These are phyloP conservation scores for Orbilia oligospora DNA, from an alignment of 2,329 filamentous ascomycete genomes.

Conservation along the genomic window DNA sequence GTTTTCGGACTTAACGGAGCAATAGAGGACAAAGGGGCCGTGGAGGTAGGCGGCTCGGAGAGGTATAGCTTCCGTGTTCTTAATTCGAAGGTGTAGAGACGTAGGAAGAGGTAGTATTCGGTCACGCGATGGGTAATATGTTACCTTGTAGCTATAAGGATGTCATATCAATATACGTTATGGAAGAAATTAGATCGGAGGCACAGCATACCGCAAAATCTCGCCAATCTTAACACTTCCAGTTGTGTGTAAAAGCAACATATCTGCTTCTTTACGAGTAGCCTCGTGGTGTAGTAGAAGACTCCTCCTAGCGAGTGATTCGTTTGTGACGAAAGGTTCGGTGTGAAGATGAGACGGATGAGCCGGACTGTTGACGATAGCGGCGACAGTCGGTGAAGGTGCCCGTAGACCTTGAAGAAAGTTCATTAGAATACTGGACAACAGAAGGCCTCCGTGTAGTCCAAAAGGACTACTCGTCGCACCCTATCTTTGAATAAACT, in stretches of 20 bases:
- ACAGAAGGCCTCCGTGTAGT: conserved; percentile 5
- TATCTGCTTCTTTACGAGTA: conserved; percentile 67
- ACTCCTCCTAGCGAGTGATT: conserved; percentile 50
- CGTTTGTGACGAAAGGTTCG: conserved; percentile 40
- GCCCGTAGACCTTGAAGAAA: conserved; percentile 52
- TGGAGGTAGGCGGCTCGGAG: conserved; percentile 95
- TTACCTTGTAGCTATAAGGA: conserved; percentile 78
- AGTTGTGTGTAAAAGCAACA: conserved; percentile 92
- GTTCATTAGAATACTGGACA: conserved; percentile 43
- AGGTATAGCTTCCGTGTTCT: conserved; percentile 90
- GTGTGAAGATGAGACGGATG: conserved; percentile 41
- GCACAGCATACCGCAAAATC: conserved; percentile 79
- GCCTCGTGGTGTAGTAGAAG: conserved; percentile 52
- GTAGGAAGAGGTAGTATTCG: conserved; percentile 89
- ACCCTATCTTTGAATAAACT: conserved; percentile 12
- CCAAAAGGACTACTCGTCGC: conserved; percentile 26
- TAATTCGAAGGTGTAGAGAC: conserved; percentile 85
- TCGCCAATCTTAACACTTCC: conserved; percentile 95
- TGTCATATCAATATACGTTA: neutral
- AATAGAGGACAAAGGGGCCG: conserved; percentile 91
- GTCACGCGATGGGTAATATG: conserved; percentile 89
- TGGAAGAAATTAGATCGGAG: neutral
- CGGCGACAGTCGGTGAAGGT: conserved; percentile 53
- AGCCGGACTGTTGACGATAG: conserved; percentile 56
- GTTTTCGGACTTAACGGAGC: conserved; percentile 71